Base-by-base conservation (phyloP, 2,329 filamentous ascomycete species). In the Pseudopyricularia javanii region DNA sequence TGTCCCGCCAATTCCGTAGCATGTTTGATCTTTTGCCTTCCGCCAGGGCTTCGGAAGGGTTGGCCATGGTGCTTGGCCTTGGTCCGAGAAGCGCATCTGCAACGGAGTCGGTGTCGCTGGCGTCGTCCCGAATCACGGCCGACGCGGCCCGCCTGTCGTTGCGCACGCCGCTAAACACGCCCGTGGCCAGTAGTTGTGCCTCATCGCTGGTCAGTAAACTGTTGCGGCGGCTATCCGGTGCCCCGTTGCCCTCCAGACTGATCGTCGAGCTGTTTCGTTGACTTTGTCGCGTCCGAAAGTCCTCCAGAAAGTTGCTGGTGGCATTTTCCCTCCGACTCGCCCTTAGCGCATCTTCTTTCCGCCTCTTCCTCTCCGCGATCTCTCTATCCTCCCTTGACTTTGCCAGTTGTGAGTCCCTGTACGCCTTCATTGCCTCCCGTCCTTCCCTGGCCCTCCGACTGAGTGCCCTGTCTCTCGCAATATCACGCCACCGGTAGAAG, bases 401-500 rank as follows among this genome's bases (percentile, higher is more conserved):
- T 2, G 57, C 53, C 55, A 63, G 55, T 58, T 65, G 55, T n/a
- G 64, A 58, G 59, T 70, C 58, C 30, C 71, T 70, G 59, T 74
- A 79, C 2, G 67, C 63, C 28, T 70, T 70, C 56, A 75, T 69
- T 55, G 75, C 71, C 40, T 79, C 75, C 50, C 75, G 72, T 20
- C 74, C 76, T 40, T 72, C 69, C 32, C 69, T 70, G 7, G 78
- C 74, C 22, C 79, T 70, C n/a, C 69, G 68, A 53, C 72, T 70
- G 15, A 76, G 68, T 3, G 74, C 70, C 17, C 69, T 70, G 47
- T 72, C 68, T 12, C 76, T 70, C 8, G 73, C 75, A 37, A 65
- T 70, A 14, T 73, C 62, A 49, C 71, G 74, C 79, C 79, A 82
- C 17, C 68, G 68, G 58, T 80, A 80, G 55, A 81, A 80, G 61